Base-by-base conservation (phyloP, 192 early-diverging fungal genomes). In the Chytriomyces hyalinus region DNA sequence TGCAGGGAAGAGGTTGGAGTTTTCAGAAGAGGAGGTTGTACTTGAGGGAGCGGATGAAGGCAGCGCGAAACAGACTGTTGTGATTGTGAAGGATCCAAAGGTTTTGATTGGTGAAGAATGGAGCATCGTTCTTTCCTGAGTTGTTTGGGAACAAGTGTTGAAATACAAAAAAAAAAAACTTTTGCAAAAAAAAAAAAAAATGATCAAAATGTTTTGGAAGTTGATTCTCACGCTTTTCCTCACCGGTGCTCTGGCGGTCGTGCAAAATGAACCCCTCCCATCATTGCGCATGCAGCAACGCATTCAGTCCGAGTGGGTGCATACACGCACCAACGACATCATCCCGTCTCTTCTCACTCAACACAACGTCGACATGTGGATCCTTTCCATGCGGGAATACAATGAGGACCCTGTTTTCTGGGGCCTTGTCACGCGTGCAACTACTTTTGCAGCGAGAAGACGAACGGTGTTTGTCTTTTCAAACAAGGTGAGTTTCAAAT, bases 81-180 rank as follows among this genome's bases (percentile, higher is more conserved):
- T 84, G 50, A 62, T 73, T 59, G 72, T 85, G 9, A 85, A 81
- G 75, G 82, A 84, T 73, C 84, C 84, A 11, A 73, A 71, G 60
- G 81, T 84, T 36, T 65, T 73, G 50, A 60, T 84, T 45, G 83
- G 83, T 7, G 73, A 80, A 46, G 66, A 68, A 43, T 83, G 82
- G 82, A 60, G 61, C 36, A 64, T 81, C 65, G 76, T 77, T 36
- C 8, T 81, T 48, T 48, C 67, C 6, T 79, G 62, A 79, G 20
- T 28, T 65, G 63, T 13, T 26, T 65, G 15, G 36, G 36, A 26
- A 65, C 4, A 65, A 65, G 36, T 36, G 36, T 36, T 36, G 36
- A 36, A n/a, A n/a, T n/a, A 36, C 2, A 36, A 36, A 36, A 36
- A 36, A 36, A 36, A 36, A 36, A 36, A 36, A 36, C 2, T 36